Percentiles rank a stretch among this genome's conserved stretches.
Evolutionary conservation across 441 rosid species (phyloP).

Genomic region (Lepidium campestre): DNA sequence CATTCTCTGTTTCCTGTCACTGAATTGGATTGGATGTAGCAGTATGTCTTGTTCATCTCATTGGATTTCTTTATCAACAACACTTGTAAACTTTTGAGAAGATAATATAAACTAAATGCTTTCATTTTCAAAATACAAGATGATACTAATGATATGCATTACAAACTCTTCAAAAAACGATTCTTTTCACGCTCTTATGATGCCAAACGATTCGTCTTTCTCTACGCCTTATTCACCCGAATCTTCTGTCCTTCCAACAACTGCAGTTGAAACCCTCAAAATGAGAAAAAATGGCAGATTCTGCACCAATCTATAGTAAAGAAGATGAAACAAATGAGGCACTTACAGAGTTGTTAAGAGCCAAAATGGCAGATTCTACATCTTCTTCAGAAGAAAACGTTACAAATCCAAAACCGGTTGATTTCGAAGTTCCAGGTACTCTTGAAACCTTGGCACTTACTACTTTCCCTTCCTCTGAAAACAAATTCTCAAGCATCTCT

Average conservation of each 20-base stretch:
- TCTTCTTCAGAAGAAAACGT: conserved; percentile 82
- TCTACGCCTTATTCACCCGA: conserved; percentile 84
- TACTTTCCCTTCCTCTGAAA: conserved; percentile 77
- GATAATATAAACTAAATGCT: background rate
- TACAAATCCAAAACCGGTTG: conserved; percentile 81
- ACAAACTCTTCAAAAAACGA: conserved; percentile 20
- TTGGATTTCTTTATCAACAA: background rate
- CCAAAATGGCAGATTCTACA: conserved; percentile 63
- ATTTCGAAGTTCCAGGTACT: conserved; percentile 81
- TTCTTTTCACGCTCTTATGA: background rate
- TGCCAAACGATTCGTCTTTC: background rate
- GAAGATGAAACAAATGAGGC: background rate
- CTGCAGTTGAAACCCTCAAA: conserved; percentile 33
- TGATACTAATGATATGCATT: conserved; percentile 10
- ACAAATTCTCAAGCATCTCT: conserved; percentile 50
- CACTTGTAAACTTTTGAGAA: background rate
- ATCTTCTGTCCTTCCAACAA: conserved; percentile 72
- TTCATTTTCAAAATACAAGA: conserved; percentile 18
- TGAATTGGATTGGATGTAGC: background rate
- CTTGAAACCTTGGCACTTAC: conserved; percentile 77
- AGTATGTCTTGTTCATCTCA: background rate
- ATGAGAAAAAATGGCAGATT: background rate
- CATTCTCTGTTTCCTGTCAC: too few relatives aligned
- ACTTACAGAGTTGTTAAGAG: conserved; percentile 76
- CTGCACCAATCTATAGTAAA: background rate